Base-by-base conservation (phyloP, 2,329 filamentous ascomycete genomes). In the Herpotrichia juniperi region DNA sequence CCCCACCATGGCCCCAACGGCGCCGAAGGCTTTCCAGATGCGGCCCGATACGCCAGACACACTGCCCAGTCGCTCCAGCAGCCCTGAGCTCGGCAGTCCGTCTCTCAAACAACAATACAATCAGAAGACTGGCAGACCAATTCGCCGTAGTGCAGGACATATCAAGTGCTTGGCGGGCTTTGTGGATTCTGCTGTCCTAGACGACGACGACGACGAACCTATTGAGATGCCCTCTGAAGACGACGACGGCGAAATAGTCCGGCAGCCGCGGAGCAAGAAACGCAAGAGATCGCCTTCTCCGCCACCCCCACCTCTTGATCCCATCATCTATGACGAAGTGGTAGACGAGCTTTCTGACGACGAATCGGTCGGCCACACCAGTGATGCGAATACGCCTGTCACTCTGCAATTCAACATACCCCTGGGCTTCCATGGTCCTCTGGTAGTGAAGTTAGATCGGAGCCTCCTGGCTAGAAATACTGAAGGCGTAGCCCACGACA, bases 371-470 rank as follows among this genome's bases (percentile, higher is more conserved):
- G 50, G 53, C 17, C 60, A 59, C 39, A 56, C 53, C 25, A 56
- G 50, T 17, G 53, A 50, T 14, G 42, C 48, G 4, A 61, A 62
- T 34, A 39, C 63, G 12, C 66, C 74, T 0, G 60, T 78, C 31
- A 68, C 71, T 25, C 60, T 80, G 22, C 77, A 75, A n/a, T 71
- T 81, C 67, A 77, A 79, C 52, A 68, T 80, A 6, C 77, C 77
- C 8, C 57, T 71, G 2, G 77, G 76, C 10, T 78, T 77, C 56
- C 66, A 74, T 59, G 77, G 77, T n/a, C 77, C 77, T 3, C 65
- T 79, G 40, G 64, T 74, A 19, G 67, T 80, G 44, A 74, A 75
- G 46, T 61, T 79, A 14, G 72, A 78, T 48, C 58, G 57, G 9
- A 52, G 48, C n/a, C 39, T 71, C 14, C 28, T 68, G 4, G 50